Conservation (phyloP, 2,329 filamentous ascomycete genomes). For the Fusarium napiforme region DNA sequence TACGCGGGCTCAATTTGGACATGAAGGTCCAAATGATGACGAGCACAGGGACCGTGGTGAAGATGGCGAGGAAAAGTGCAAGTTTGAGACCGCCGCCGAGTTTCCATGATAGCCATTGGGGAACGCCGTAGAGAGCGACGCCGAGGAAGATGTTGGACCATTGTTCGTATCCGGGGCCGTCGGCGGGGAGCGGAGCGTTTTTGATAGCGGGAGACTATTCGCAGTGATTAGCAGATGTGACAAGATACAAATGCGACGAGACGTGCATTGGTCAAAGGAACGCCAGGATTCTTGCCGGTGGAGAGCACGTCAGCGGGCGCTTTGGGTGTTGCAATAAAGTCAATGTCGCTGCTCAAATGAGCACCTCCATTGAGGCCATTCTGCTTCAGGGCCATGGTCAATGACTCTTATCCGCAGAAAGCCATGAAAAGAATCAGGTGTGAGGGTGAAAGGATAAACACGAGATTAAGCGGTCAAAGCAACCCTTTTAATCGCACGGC, state of each 20-base stretch:
- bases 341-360: constrained; percentile 37
- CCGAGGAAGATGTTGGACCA: constrained; percentile 85
- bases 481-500: neutral
- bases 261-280: constrained; percentile 30
- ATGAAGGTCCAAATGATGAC: constrained; percentile 81
- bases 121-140: constrained; percentile 73
- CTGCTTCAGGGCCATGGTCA: constrained; percentile 28
- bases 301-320: constrained; percentile 26
- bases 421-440: no score
- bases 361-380: constrained; percentile 23
- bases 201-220: constrained; percentile 86
- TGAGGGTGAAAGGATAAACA: neutral
- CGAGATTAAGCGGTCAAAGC: constrained; percentile 33
- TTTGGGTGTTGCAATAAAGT: constrained; percentile 39
- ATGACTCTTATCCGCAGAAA: no score
- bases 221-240: neutral
- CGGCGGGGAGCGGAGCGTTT: constrained; percentile 89
- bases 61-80: constrained; percentile 82
- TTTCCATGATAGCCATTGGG: constrained; percentile 82
- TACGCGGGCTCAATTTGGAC: constrained; percentile 82
- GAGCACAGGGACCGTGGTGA: constrained; percentile 81
- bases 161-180: constrained; percentile 80
- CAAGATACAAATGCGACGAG: neutral
- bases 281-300: constrained; percentile 31
- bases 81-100: constrained; percentile 85